Conservation (phyloP, 1,284 basidiomycete genomes). For the Gymnopus androsaceus region DNA sequence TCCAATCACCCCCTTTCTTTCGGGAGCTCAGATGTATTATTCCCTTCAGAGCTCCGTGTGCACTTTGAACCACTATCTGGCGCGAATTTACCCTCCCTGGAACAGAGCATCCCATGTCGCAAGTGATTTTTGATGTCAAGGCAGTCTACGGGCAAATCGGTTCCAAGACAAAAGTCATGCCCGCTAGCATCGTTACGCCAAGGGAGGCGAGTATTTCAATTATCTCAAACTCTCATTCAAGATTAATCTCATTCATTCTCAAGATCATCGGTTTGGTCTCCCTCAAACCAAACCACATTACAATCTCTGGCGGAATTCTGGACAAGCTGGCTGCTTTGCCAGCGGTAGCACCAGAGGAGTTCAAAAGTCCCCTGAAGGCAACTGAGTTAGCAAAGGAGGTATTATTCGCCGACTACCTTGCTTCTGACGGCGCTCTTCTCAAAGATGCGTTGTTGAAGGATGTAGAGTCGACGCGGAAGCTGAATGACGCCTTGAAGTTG, state of each 20-base stretch:
- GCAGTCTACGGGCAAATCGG: constrained; percentile 36
- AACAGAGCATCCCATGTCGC: constrained; percentile 44
- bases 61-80: constrained; percentile 47
- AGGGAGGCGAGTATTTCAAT: constrained; percentile 35
- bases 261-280: constrained; percentile 46
- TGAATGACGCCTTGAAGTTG: constrained; percentile 45
- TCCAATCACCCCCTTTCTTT: not conserved
- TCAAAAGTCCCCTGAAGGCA: constrained; percentile 7
- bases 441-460: constrained; percentile 37
- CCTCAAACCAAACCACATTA: constrained; percentile 47
- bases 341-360: constrained; percentile 21
- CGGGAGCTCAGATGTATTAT: not conserved
- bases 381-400: not conserved
- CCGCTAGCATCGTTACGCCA: constrained; percentile 48
- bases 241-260: not conserved
- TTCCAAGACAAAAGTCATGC: constrained; percentile 49
- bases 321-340: constrained; percentile 39
- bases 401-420: constrained; percentile 36
- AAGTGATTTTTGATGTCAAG: constrained; percentile 41
- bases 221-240: not conserved
- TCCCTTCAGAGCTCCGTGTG: constrained; percentile 43
- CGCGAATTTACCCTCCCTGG: constrained; percentile 42
- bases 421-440: constrained; percentile 33
- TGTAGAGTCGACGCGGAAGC: constrained; percentile 41
- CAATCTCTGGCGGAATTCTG: constrained; percentile 45